Evolutionary conservation across 805 yeast genomes (phyloP), one percentile per base, ranked within the genome.

Genomic region (Clavispora vitiphila): DNA sequence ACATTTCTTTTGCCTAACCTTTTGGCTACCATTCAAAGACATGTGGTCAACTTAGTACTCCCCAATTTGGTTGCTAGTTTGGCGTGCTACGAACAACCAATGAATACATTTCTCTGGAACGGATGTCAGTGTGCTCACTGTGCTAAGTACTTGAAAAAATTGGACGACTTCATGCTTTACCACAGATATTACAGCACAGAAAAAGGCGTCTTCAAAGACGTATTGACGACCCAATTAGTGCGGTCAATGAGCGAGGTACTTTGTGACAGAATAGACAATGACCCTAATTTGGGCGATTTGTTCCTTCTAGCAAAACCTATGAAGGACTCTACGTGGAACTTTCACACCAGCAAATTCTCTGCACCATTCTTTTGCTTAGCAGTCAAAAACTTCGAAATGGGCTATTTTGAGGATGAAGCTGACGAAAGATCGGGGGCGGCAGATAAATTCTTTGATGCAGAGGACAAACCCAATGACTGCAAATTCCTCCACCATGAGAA

Each of bases 31-130:
- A 42, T 49, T 8, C 51, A 51, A 11, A 53, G 64, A 2, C 50
- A 44, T 38, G 62, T 78, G 34, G 61, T 73, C 36, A 65, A 66
- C 1, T 55, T 85, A 11, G 61, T 76, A 4, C 69, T 80, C 0
- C 88, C 90, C 2, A 77, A 78, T 4, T 67, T 82, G 40, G 57
- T 85, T 47, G 78, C 80, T 42, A 64, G 80, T 0, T 62, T 81
- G 16, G 67, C 87, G 0, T 77, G 86, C 46, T 85, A 83, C 56
- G 95, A 85, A 49, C 81, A 81, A 42, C 57, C 81, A 6, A 78
- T 80, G 55, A 83, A 86, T 35, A 84, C 81, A 47, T 48, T 85
- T 38, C 58, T 85, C 19, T 85, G 91, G 90, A 84, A 83, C 55
- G 91, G 91, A 0, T 84, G 91, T 57, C 72, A 71, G 29, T 85